Evolutionary conservation across 139 green algal genomes (phyloP).

Genomic region (Closterium sp.): DNA sequence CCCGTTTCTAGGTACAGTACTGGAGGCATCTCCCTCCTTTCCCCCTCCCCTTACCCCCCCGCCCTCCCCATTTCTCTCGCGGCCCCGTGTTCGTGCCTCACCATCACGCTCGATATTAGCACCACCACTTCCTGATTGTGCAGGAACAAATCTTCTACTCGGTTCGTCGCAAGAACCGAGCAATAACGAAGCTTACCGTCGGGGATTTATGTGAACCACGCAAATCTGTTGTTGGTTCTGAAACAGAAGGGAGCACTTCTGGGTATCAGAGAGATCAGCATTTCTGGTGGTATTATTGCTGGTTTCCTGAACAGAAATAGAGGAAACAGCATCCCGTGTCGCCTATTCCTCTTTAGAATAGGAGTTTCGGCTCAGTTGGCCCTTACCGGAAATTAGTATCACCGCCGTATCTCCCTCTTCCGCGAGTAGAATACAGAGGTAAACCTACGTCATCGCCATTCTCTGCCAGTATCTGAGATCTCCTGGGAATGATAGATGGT

Average conservation of each 20-base stretch:
- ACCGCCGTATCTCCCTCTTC: neutral
- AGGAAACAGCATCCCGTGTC: neutral
- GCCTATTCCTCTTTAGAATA: neutral
- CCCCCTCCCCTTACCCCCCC: neutral
- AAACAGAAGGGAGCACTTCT: neutral
- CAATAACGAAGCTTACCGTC: neutral
- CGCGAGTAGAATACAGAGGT: neutral
- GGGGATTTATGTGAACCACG: neutral
- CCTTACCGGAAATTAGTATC: neutral
- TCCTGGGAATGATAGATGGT: too few relatives aligned
- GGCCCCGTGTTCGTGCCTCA: too few relatives aligned
- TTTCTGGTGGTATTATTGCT: too few relatives aligned
- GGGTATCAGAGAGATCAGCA: neutral
- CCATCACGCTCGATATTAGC: too few relatives aligned
- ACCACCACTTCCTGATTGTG: too few relatives aligned
- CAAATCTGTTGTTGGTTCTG: neutral
- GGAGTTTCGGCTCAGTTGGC: neutral
- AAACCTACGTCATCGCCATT: neutral
- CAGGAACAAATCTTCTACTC: too few relatives aligned
- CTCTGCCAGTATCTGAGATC: neutral
- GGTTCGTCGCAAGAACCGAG: too few relatives aligned
- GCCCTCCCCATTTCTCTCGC: too few relatives aligned
- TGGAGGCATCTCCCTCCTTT: neutral
- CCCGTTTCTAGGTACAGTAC: too few relatives aligned
- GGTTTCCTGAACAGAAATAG: neutral